phyloP scores from a whole-genome alignment of 2,329 filamentous ascomycete species.

The Aspergillus proliferans region DNA sequence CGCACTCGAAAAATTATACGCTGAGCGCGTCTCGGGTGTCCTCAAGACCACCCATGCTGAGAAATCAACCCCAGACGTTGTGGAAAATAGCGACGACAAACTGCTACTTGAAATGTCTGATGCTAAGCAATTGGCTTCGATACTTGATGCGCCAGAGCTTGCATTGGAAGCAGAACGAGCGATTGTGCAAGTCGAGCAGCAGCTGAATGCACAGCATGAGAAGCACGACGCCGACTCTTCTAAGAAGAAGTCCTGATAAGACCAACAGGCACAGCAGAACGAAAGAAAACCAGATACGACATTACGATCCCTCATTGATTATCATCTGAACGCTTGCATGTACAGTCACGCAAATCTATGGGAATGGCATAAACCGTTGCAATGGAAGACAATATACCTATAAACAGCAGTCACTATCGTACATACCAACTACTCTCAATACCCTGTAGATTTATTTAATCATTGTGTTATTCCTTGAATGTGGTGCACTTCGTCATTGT shows the following conservation, averaged over 20 bases:
- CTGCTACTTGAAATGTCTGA: conserved; percentile 43
- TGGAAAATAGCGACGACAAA: conserved; percentile 39
- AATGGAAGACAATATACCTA: too few species aligned
- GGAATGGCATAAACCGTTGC: too few species aligned
- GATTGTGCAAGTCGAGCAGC: conserved; percentile 61
- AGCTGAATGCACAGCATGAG: conserved; percentile 24
- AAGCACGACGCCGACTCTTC: conserved; percentile 6
- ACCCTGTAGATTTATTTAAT: too few species aligned
- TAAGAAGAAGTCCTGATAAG: conserved; percentile 19
- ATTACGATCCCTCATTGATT: too few species aligned
- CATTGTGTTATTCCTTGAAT: too few species aligned
- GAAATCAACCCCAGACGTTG: conserved; percentile 25
- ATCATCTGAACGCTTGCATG: too few species aligned
- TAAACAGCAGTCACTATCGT: too few species aligned
- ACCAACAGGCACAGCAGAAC: background rate
- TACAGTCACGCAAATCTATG: too few species aligned
- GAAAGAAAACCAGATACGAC: background rate
- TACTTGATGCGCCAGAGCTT: conserved; percentile 62
- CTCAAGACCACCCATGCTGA: conserved; percentile 21
- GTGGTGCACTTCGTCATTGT: too few species aligned
- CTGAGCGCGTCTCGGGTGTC: conserved; percentile 33
- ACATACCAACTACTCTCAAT: too few species aligned
- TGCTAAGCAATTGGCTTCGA: conserved; percentile 54
- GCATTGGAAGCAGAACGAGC: conserved; percentile 68
- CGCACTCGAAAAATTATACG: conserved; percentile 69